Base-by-base conservation (phyloP, 768 basidiomycete genomes). In the Xerocomus spinulosus region DNA sequence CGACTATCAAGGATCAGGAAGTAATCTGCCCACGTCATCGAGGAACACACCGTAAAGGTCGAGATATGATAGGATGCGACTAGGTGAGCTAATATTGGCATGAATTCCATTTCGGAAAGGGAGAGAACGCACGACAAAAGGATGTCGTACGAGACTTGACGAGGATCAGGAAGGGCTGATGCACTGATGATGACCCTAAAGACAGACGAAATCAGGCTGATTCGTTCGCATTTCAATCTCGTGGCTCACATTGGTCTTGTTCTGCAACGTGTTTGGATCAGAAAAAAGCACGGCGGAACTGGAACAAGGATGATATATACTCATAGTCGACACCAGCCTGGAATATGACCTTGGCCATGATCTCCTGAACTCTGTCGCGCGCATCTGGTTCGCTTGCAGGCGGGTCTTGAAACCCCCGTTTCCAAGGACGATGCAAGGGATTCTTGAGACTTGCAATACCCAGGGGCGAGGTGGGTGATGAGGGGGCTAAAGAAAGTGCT, bases 241-340 rank as follows among this genome's bases (percentile, higher is more conserved):
- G 52, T 21, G 24, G 72, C 83, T 60, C 73, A 91, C 90, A 92
- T 91, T 42, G 89, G 90, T 55, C 87, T 79, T 44, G 90, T 92
- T 68, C 90, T 92, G 51, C 13, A 26, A 23, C 7, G 3, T 3
- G n/a, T 9, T 10, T 34, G 45, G 46, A 61, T 58, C 20, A 61
- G 48, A 46, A 45, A 42, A 48, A 58, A 45, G 58, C 25, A 30
- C 32, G 28, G 36, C 34, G 15, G 18, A 10, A 34, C 40, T 44
- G 21, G 36, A 39, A 29, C n/a, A 10, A 20, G 35, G 9, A 34
- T 18, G 23, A 44, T 15, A 74, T 85, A 61, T 57, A 93, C 91
- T 92, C 89, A 54, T 81, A 92, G 69, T 93, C 91, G 48, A 91
- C 85, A 2, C 91, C 91, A 36, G 91, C 91, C 62, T 91, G 90